Percentiles rank a stretch among this genome's conserved stretches.
Conservation (phyloP, 208 protist genomes). For the Wallacemonas sp. region DNA sequence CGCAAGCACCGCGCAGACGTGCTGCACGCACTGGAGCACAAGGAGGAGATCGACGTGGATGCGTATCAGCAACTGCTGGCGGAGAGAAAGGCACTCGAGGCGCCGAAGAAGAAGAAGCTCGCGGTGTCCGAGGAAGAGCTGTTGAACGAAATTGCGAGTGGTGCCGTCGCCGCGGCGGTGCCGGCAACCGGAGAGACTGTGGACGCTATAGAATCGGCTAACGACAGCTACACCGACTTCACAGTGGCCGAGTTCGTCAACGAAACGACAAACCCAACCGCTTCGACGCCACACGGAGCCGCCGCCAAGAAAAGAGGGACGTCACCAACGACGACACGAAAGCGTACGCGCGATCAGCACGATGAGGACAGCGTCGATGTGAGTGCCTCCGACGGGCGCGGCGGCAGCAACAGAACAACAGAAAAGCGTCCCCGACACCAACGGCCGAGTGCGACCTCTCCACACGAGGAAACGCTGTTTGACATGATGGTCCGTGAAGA, state of each 20-base stretch:
- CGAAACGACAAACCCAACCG: no score
- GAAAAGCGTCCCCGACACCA: no score
- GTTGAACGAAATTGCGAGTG: conserved; percentile 36
- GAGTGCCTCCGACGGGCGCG: no score
- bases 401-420: no score
- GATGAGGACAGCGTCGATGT: neutral
- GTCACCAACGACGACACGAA: neutral
- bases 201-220: no score
- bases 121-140: conserved; percentile 61
- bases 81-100: conserved; percentile 31
- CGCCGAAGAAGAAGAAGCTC: conserved; percentile 37
- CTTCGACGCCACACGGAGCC: no score
- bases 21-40: conserved; percentile 41
- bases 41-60: conserved; percentile 63
- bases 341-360: neutral
- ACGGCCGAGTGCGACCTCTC: neutral
- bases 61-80: conserved; percentile 48
- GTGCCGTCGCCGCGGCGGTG: neutral
- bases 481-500: conserved; percentile 20
- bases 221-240: no score
- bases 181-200: neutral
- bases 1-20: conserved; percentile 54
- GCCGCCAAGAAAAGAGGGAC: no score
- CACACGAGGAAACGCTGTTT: conserved; percentile 23
- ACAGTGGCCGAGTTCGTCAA: conserved; percentile 3